Conservation (phyloP, 768 basidiomycete genomes). For the Pleurotus salmoneostramineus region DNA sequence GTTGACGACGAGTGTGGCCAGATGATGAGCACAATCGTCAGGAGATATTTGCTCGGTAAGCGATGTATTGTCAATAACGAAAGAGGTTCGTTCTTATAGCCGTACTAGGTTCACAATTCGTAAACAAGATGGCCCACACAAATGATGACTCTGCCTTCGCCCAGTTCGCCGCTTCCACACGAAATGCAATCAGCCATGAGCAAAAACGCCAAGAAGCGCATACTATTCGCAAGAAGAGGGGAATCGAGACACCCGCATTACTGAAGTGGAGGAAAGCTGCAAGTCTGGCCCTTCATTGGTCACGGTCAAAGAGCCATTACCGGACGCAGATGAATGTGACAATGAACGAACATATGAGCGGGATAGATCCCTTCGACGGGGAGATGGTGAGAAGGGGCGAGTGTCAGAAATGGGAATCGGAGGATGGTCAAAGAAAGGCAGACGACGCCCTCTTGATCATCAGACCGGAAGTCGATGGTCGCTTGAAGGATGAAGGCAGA, state of each 20-base stretch:
- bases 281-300: conserved; percentile 34
- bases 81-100: neutral
- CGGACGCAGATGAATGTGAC: conserved; percentile 56
- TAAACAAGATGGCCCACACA: conserved; percentile 55
- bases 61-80: neutral
- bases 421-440: conserved; percentile 14
- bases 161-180: conserved; percentile 40
- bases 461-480: conserved; percentile 62
- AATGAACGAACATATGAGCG: conserved; percentile 71
- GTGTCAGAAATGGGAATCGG: conserved; percentile 9
- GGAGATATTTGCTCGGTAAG: conserved; percentile 80
- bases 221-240: neutral
- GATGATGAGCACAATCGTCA: conserved; percentile 72
- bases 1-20: conserved; percentile 83
- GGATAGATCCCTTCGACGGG: conserved; percentile 73
- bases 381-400: conserved; percentile 34
- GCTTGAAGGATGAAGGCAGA: conserved; percentile 53
- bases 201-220: conserved; percentile 30
- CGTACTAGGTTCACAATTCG: conserved; percentile 62
- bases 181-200: conserved; percentile 43
- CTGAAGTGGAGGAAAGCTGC: conserved; percentile 48
- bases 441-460: conserved; percentile 53
- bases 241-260: conserved; percentile 21
- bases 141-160: conserved; percentile 22
- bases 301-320: conserved; percentile 51